Evolutionary conservation across 2,329 filamentous ascomycete species (phyloP), one percentile per base, ranked within the genome.

Genomic region (Botryosphaeria agaves): DNA sequence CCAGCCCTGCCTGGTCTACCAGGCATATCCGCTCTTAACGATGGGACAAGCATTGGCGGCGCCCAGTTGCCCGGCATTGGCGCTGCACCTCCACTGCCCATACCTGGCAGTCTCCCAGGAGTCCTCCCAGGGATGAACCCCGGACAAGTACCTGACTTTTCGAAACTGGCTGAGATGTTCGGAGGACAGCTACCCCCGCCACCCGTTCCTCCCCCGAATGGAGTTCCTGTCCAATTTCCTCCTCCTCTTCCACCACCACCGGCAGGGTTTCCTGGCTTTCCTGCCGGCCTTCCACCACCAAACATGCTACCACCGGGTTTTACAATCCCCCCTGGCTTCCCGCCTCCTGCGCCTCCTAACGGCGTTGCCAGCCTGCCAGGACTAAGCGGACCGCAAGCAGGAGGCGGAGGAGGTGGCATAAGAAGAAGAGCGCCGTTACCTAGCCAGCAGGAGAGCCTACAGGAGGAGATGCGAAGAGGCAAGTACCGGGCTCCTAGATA

Each of bases 361-460:
- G 40, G 39, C 21, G 41, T 38, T 8, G 32, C 38, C 5, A 31
- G 32, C 3, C 37, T 45, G 25, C 32, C 35, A 31, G 38, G 25
- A 26, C 41, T 41, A 49, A 51, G 14, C 51, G 49, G 34, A 32
- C 11, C 29, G 19, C 25, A 30, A 11, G 26, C 31, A 18, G 25
- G 28, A 28, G 34, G 30, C 14, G 34, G 44, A 12, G 48, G 38
- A 28, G 48, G 37, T 11, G 43, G 46, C 20, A 43, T 72, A 12
- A 64, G 77, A 35, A 64, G 59, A 40, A 58, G 75, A 36, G 80
- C 68, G 5, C 82, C 80, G 6, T 55, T 92, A 26, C 83, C 83
- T 0, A 85, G 80, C 47, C 83, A 91, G 53, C 72, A 80, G 46
- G 83, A 89, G 48, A 85, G 79, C 41, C 55, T 91, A 41, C 69